Percentiles rank a stretch among this genome's conserved stretches.
Evolutionary conservation across 2,329 filamentous ascomycete genomes (phyloP).

Genomic region (Neofusicoccum parvum): DNA sequence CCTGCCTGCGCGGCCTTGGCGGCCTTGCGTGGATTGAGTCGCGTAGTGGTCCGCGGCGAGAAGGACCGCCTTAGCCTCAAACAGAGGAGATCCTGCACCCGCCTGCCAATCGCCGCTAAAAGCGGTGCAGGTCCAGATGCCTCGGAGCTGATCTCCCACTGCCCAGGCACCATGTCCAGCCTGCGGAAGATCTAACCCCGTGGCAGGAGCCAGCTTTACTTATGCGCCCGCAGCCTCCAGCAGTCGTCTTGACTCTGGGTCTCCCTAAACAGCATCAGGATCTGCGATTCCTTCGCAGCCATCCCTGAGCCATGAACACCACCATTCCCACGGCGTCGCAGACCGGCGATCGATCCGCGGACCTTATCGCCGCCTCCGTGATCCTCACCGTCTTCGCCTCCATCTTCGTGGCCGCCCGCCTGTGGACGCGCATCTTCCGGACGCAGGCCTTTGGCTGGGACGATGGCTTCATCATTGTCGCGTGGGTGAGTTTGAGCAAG

Average conservation of each 20-base stretch:
- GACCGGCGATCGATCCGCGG: not conserved
- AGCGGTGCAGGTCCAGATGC: not conserved
- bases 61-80: slow-evolving; percentile 8
- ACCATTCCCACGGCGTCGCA: not conserved
- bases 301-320: slow-evolving; percentile 3
- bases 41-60: not conserved
- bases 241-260: not conserved
- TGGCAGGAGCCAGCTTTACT: slow-evolving; percentile 1
- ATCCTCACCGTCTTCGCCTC: not conserved
- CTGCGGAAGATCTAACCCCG: not conserved
- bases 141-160: not conserved
- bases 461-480: slow-evolving; percentile 10
- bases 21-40: not conserved
- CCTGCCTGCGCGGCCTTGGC: not conserved
- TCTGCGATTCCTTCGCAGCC: not conserved
- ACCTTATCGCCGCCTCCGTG: not conserved
- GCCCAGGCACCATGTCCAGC: not conserved
- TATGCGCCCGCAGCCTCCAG: not conserved
- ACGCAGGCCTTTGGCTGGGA: slow-evolving; percentile 9
- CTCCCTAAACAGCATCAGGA: not conserved
- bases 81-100: not conserved
- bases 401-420: not conserved
- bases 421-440: slow-evolving; percentile 4
- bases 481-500: not conserved
- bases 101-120: not conserved